phyloP scores from a whole-genome alignment of 2,329 filamentous ascomycete genomes.

The Fusarium pininemorale region DNA sequence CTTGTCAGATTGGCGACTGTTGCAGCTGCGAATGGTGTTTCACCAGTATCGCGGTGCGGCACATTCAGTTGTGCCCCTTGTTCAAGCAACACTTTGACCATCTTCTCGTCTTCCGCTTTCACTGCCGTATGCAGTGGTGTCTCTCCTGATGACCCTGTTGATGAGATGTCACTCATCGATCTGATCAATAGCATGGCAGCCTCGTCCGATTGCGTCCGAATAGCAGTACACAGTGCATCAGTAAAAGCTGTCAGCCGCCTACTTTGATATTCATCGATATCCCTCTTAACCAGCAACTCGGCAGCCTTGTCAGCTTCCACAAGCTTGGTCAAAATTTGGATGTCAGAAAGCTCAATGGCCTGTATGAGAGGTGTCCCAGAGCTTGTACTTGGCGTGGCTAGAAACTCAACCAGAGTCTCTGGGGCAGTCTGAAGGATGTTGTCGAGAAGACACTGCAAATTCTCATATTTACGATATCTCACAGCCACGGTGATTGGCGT shows the following conservation, averaged over 20 bases:
- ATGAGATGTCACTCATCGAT: neutral
- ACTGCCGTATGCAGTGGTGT: rapidly evolving
- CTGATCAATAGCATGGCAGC: neutral
- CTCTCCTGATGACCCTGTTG: neutral
- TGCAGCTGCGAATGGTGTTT: neutral
- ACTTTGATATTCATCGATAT: neutral
- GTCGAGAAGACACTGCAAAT: rapidly evolving
- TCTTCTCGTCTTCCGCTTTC: neutral
- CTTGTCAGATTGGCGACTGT: neutral
- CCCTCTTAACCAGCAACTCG: neutral
- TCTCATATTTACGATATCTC: neutral
- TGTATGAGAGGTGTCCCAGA: neutral
- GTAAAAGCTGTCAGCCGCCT: neutral
- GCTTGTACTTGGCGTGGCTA: neutral
- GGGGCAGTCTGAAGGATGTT: neutral
- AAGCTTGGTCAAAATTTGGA: rapidly evolving
- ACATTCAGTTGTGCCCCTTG: neutral
- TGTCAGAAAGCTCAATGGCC: neutral
- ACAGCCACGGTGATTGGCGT: neutral
- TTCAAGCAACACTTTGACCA: neutral
- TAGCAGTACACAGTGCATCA: neutral
- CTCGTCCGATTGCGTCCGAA: neutral
- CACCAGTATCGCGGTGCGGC: rapidly evolving
- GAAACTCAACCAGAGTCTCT: neutral
- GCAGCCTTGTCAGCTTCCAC: neutral